These are phyloP conservation scores for Ligustrum vulgare DNA, from an alignment of 257 asterid genomes.

Conservation along the genomic window DNA sequence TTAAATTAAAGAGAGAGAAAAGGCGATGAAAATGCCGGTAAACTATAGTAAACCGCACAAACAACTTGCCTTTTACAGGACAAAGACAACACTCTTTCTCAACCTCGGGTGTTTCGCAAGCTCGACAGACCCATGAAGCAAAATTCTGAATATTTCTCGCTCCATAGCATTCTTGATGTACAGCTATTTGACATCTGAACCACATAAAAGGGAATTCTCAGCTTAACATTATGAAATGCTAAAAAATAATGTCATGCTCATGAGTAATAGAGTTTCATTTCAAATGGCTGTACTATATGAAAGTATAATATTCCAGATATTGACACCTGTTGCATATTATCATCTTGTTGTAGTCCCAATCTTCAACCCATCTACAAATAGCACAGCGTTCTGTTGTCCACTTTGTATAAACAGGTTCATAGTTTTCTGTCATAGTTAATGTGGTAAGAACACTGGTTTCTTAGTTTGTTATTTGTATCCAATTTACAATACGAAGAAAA, in stretches of 20 bases:
- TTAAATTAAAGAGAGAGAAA: conserved; percentile 9
- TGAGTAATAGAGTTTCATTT: conserved; percentile 11
- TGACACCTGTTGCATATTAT: conserved; percentile 90
- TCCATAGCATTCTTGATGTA: conserved; percentile 98
- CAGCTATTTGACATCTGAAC: conserved; percentile 92
- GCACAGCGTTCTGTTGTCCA: conserved; percentile 99
- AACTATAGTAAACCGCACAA: conserved; percentile 16
- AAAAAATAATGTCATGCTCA: too few species aligned
- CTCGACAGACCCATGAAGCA: conserved; percentile 96
- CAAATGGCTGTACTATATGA: background rate
- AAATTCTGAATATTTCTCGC: conserved; percentile 58
- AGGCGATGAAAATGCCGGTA: conserved; percentile 6
- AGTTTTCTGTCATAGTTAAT: conserved; percentile 55
- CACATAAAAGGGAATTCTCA: conserved; percentile 9
- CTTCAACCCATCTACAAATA: conserved; percentile 98
- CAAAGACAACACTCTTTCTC: conserved; percentile 91
- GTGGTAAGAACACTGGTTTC: conserved; percentile 18
- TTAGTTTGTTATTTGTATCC: background rate
- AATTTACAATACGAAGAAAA: conserved; percentile 19
- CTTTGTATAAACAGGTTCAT: conserved; percentile 67
- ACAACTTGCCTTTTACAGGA: conserved; percentile 84
- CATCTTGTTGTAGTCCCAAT: conserved; percentile 95
- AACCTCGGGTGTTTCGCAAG: conserved; percentile 87
- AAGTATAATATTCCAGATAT: conserved; percentile 24
- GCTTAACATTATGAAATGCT: conserved; percentile 18